phyloP scores from a whole-genome alignment of 192 early-diverging fungal species.

The Coemansia sp. region DNA sequence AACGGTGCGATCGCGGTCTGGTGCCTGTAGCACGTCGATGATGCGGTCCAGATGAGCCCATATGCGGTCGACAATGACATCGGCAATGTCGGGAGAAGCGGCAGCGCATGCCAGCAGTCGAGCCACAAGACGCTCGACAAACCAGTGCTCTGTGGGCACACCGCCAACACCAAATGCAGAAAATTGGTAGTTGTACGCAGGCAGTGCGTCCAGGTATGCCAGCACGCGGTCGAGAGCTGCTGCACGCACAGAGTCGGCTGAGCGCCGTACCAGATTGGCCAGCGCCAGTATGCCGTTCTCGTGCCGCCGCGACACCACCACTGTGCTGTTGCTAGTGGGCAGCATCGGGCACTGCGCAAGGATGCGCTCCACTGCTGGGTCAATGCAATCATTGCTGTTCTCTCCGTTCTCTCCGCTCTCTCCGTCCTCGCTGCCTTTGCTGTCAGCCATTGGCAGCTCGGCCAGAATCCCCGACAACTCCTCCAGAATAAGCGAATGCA shows the following conservation, averaged over 20 bases:
- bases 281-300: conserved; percentile 51
- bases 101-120: conserved; percentile 41
- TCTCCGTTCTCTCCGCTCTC: background rate
- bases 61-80: conserved; percentile 21
- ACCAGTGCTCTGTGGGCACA: conserved; percentile 27
- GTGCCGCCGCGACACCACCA: conserved; percentile 30
- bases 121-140: conserved; percentile 23
- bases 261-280: conserved; percentile 37
- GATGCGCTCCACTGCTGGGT: conserved; percentile 22
- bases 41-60: conserved; percentile 33
- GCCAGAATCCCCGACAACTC: conserved; percentile 48
- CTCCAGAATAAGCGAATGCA: conserved; percentile 55
- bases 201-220: conserved; percentile 34
- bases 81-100: conserved; percentile 11
- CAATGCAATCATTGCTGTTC: conserved; percentile 8
- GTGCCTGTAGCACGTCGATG: conserved; percentile 14
- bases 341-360: conserved; percentile 41
- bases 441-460: conserved; percentile 5
- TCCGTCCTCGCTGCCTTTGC: background rate
- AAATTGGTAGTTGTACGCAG: conserved; percentile 23
- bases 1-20: conserved; percentile 12
- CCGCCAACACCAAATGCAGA: conserved; percentile 22
- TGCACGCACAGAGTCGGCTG: conserved; percentile 7
- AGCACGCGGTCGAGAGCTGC: conserved; percentile 35
- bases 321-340: background rate